A percentile compares a stretch with the other conserved stretches of the same genome.
phyloP scores from a whole-genome alignment of 1,139 yeast species.

The Meyerozyma carpophila region DNA sequence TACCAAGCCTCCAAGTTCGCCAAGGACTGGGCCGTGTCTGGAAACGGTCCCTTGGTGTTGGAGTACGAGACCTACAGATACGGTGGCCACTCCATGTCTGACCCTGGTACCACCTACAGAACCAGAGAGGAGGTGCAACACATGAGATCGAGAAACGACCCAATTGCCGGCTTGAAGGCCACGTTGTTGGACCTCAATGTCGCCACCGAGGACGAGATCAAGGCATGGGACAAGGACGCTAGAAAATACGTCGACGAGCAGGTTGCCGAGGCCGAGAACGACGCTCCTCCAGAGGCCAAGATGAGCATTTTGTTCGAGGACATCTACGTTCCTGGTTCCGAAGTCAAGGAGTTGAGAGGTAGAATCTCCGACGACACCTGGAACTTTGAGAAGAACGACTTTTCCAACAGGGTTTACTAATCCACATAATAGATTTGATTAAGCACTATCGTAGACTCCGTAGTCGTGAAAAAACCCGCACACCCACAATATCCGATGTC shows the following conservation, averaged over 20 bases:
- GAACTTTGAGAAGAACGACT: constrained; percentile 74
- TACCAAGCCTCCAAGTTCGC: constrained; percentile 97
- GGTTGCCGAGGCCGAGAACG: constrained; percentile 87
- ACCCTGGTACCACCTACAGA: constrained; percentile 99
- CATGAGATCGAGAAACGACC: constrained; percentile 98
- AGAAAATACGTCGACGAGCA: constrained; percentile 94
- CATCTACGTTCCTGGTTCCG: constrained; percentile 92
- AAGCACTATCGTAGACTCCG: not conserved
- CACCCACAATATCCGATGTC: not conserved
- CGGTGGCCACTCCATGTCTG: constrained; percentile 99
- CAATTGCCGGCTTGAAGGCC: constrained; percentile 92
- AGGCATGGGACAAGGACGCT: constrained; percentile 90
- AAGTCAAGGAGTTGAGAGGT: constrained; percentile 90
- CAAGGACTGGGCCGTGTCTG: constrained; percentile 89
- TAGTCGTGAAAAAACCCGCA: not conserved
- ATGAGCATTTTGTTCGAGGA: constrained; percentile 94
- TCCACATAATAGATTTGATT: constrained; percentile 2
- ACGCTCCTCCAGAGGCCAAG: constrained; percentile 94
- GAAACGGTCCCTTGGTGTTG: constrained; percentile 92
- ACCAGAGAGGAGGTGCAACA: constrained; percentile 99
- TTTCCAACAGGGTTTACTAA: constrained; percentile 50
- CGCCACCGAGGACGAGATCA: constrained; percentile 91
- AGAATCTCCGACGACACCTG: constrained; percentile 92
- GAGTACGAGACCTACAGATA: constrained; percentile 98
- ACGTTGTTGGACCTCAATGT: constrained; percentile 75